These are phyloP conservation scores for Myxozyma udenii DNA, from an alignment of 805 yeast species.

Conservation along the genomic window DNA sequence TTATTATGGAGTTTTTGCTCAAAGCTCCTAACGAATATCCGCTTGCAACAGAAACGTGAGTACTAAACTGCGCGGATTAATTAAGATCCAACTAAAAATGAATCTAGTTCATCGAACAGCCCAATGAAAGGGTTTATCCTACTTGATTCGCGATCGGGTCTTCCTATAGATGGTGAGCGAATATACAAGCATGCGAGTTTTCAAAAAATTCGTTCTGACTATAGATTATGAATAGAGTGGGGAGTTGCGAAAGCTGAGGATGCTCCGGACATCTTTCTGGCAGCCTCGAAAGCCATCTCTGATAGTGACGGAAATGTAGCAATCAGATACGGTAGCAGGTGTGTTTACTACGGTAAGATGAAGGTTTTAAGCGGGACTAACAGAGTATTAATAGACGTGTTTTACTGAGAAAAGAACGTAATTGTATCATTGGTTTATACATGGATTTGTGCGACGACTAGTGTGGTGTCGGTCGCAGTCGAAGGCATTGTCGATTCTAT, in stretches of 20 bases:
- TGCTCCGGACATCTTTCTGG: constrained; percentile 6
- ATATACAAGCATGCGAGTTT: no score
- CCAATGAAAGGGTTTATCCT: constrained; percentile 20
- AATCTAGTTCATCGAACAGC: constrained; percentile 7
- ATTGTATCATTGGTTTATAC: constrained; percentile 25
- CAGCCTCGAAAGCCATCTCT: not conserved
- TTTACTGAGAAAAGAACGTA: constrained; percentile 15
- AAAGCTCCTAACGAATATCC: not conserved
- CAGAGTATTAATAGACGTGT: constrained; percentile 15
- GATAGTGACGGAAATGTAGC: constrained; percentile 13
- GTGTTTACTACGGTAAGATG: not conserved
- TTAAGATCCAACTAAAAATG: not conserved
- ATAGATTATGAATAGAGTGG: constrained; percentile 14
- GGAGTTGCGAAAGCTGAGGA: constrained; percentile 23
- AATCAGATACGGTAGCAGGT: constrained; percentile 11
- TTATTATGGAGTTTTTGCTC: not conserved
- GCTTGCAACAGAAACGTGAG: not conserved
- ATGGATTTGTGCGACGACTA: constrained; percentile 1
- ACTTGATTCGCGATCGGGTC: constrained; percentile 19
- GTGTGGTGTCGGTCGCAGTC: not conserved
- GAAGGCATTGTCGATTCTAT: not conserved
- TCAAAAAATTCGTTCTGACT: no score
- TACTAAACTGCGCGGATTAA: constrained; percentile 1
- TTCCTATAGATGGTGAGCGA: constrained; percentile 22
- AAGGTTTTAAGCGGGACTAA: no score